Evolutionary conservation across 805 yeast species (phyloP).

Genomic region (Candida succiphila): DNA sequence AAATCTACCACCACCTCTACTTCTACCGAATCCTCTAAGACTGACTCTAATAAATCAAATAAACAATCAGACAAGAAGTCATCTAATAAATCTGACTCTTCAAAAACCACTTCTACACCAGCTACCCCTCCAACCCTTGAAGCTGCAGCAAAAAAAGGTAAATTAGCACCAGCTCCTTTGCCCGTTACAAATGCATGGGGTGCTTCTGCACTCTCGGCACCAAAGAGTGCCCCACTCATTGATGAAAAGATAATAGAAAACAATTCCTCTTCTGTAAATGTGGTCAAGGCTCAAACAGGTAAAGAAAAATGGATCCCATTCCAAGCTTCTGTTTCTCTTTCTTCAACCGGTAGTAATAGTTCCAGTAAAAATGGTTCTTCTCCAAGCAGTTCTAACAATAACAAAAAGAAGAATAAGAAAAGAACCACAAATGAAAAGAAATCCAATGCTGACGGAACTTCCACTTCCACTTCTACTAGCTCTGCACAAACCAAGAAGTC

Average conservation of each 20-base stretch:
- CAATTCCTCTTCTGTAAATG: conserved; percentile 12
- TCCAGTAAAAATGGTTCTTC: conserved; percentile 1
- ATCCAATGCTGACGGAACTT: background rate
- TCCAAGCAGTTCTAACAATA: conserved; percentile 7
- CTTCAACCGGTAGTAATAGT: conserved; percentile 10
- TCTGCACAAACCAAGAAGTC: background rate
- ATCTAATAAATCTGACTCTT: conserved; percentile 4
- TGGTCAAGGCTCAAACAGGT: conserved; percentile 24
- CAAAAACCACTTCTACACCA: conserved; percentile 3
- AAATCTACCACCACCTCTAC: background rate
- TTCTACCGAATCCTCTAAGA: background rate
- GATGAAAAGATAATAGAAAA: conserved; percentile 11
- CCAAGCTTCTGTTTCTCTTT: conserved; percentile 40
- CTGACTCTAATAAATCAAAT: background rate
- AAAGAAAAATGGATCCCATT: conserved; percentile 71
- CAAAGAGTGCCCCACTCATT: conserved; percentile 13
- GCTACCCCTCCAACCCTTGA: conserved; percentile 2
- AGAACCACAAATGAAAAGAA: conserved; percentile 3
- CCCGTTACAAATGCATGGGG: conserved; percentile 61
- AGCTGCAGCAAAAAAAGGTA: conserved; percentile 16
- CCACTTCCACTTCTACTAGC: background rate
- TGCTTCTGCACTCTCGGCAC: conserved; percentile 16
- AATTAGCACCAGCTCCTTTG: conserved; percentile 56
- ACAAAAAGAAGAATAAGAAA: conserved; percentile 15
- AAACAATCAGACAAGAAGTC: conserved; percentile 6